Evolutionary conservation across 768 basidiomycete genomes (phyloP), one percentile per base, ranked within the genome.

Genomic region (Mycena filopes): DNA sequence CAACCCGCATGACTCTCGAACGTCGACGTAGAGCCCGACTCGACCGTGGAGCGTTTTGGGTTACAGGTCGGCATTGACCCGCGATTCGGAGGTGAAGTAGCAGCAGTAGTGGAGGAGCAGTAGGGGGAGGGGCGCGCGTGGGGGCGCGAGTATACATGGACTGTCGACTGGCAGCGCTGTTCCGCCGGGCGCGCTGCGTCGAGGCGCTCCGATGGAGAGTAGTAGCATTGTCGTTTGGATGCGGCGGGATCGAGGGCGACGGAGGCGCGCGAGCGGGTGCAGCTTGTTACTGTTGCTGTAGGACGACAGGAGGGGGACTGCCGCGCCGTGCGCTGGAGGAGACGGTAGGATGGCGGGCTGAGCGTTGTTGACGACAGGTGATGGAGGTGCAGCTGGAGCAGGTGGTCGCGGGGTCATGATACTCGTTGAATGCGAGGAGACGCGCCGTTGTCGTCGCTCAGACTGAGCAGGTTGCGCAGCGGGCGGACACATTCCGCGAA

Each of bases 271-370:
- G 63, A 20, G 31, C 21, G 1, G 18, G 45, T 2, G 60, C 29
- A 10, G 60, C 41, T 10, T 20, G 31, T 11, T 54, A 53, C 25
- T 42, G 53, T 31, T 21, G 21, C 25, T 15, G n/a, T 15, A 26
- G 21, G 41, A 45, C 56, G 1, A 20, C 36, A 12, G 65, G 58
- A n/a, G 54, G 63, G 2, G 48, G 51, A 38, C 58, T 65, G 2
- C 49, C 53, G 18, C 58, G 65, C 4, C 59, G 58, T 11, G 59
- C 3, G 54, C 40, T 60, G 15, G 59, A 21, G 33, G 29, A 29
- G 1, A 59, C 60, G 8, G 51, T 7, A n/a, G 2, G 63, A 33
- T 11, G 55, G 55, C 23, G 20, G 31, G 49, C 33, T 2, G 36
- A 3, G 13, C 1, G 50, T 53, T 38, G 31, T 43, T 43, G 41